Base-by-base conservation (phyloP, 345 rosid genomes). In the Aegle marmelos region DNA sequence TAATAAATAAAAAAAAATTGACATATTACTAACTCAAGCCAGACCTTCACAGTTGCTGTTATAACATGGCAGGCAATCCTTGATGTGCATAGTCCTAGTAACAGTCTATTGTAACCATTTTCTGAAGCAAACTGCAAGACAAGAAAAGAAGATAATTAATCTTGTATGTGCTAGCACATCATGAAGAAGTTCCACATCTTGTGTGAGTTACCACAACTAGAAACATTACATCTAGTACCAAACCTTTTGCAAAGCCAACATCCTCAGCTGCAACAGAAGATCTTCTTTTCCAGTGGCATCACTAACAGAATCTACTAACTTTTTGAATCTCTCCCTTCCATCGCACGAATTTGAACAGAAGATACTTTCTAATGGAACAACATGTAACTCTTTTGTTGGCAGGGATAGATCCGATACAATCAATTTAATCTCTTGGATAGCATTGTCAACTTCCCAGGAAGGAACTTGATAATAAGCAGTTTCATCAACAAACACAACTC, bases 221-320 rank as follows among this genome's bases (percentile, higher is more conserved):
- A 80, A 67, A 34, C 8, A 13, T 31, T 14, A 50, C 66, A 37
- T 63, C 72, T 10, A 68, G 13, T 59, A 53, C 14, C 80, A 71
- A 76, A 91, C 99, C 97, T 90, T 96, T 74, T 96, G 99, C 85
- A 96, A 81, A 69, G 85, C 56, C 86, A 89, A 68, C 93, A 90
- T 90, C 48, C 87, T 85, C 53, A 94, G 72, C 83, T 91, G 91
- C 73, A 78, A 78, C 19, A 94, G 75, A 80, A 96, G 89, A 82
- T 96, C 99, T 81, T 96, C 97, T 81, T 86, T 93, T 39, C 99
- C 98, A 27, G 95, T 91, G 28, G 84, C 73, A 65, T 96, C 99
- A 72, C 67, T 73, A 37, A 93, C 89, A 67, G 84, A 85, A 41
- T 85, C 86, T 70, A 92, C 71, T 21, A 94, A 81, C 80, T 85